phyloP scores from a whole-genome alignment of 1,284 basidiomycete species.

The Xerocomus cyaneibrunnescens region DNA sequence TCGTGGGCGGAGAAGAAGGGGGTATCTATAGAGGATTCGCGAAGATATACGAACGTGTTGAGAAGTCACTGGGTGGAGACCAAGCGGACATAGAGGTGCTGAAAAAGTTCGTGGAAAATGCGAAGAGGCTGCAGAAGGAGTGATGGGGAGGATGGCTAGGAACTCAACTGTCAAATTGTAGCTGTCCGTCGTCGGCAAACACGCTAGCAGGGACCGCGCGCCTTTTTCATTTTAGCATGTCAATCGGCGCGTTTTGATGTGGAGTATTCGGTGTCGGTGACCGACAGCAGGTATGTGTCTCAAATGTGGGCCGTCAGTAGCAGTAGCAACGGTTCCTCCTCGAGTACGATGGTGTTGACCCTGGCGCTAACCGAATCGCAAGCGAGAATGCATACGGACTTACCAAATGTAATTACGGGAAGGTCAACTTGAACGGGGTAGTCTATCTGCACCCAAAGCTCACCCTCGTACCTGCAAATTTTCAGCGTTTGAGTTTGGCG shows the following conservation, averaged over 20 bases:
- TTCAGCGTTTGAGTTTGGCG: constrained; percentile 22
- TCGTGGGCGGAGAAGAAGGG: constrained; percentile 49
- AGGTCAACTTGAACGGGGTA: constrained; percentile 3
- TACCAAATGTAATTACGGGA: constrained; percentile 34
- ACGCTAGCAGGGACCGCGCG: constrained; percentile 19
- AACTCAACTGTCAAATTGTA: constrained; percentile 15
- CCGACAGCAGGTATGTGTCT: not conserved
- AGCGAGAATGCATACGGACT: constrained; percentile 17
- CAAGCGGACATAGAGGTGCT: constrained; percentile 42
- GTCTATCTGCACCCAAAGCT: constrained; percentile 24
- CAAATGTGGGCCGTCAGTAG: constrained; percentile 1
- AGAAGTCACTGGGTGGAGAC: constrained; percentile 39
- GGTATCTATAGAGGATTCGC: constrained; percentile 51
- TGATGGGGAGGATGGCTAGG: constrained; percentile 1
- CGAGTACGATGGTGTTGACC: too few relatives aligned
- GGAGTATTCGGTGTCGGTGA: constrained; percentile 7
- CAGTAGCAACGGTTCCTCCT: not conserved
- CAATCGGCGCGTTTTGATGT: constrained; percentile 17
- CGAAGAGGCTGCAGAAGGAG: constrained; percentile 26
- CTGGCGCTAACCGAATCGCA: constrained; percentile 11
- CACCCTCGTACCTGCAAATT: constrained; percentile 27
- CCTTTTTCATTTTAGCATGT: constrained; percentile 29
- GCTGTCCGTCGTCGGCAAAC: constrained; percentile 21
- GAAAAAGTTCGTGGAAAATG: constrained; percentile 46
- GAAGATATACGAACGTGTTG: constrained; percentile 45